Base-by-base conservation (phyloP, 495 filamentous ascomycete genomes). In the Cladorrhinum samala region DNA sequence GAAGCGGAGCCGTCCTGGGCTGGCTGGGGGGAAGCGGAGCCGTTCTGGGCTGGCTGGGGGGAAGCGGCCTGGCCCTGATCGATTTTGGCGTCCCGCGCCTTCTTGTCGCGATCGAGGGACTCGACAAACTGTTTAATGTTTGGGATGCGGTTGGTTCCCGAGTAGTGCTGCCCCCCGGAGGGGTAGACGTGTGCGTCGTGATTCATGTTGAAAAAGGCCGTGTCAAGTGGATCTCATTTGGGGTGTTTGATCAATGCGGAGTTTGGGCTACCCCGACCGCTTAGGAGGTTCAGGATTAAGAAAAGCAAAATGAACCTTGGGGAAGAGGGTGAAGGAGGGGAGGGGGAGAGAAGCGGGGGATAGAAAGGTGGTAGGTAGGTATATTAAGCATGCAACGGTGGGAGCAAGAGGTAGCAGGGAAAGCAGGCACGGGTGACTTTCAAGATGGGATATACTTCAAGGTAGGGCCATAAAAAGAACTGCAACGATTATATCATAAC, bases 101-200 rank as follows among this genome's bases (percentile, higher is more conserved):
- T 82, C 72, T 94, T 94, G 52, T 91, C 84, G 40, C 67, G 72
- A 65, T 95, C 90, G 30, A 95, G 77, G 37, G 79, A 78, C 45
- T 85, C 80, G 53, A 95, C 75, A 63, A 95, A 95, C 64, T 89
- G 79, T 61, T 87, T 81, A 58, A 97, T 85, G 43, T 88, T 96
- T 2, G 92, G 92, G 43, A 97, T 78, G 1, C 86, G 84, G 67
- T 94, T 93, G 36, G 58, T 61, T 16, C 82, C 84, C 1, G 82
- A 86, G 66, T 87, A 88, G 61, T 73, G 76, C 39, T 69, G 68
- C 24, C 72, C 72, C 42, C 71, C 23, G 5, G 24, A 20, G 5
- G 45, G 45, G 42, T 45, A 62, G 25, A 63, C 63, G 57, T 65
- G 59, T 11, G 52, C 54, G 14, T 56, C 40, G 9, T 67, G 58